phyloP scores from a whole-genome alignment of 495 filamentous ascomycete genomes.

The Aspergillus hancockii region DNA sequence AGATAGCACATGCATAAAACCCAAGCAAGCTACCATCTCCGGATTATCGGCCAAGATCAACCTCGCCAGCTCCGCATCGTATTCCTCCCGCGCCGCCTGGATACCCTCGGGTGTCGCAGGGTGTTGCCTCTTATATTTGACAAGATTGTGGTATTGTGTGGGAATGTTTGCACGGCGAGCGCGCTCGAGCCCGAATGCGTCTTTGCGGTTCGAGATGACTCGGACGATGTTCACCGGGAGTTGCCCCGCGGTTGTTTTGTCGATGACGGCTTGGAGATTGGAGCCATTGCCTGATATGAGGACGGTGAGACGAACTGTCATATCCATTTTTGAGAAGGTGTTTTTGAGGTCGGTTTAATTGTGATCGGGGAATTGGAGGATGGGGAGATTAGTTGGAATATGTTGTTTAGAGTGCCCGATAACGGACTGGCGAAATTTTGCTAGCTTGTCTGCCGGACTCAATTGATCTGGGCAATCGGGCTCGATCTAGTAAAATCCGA shows the following conservation, averaged over 20 bases:
- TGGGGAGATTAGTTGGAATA: neutral
- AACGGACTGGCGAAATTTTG: neutral
- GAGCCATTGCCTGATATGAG: constrained; percentile 80
- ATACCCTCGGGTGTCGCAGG: constrained; percentile 44
- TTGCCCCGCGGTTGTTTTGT: constrained; percentile 56
- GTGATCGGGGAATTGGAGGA: neutral
- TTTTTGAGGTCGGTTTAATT: constrained; percentile 4
- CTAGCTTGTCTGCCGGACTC: neutral
- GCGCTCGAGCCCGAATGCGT: constrained; percentile 75
- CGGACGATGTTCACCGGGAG: constrained; percentile 69
- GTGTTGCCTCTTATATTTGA: constrained; percentile 62
- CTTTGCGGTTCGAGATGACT: constrained; percentile 80
- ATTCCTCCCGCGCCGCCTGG: constrained; percentile 60
- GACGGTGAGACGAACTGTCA: constrained; percentile 53
- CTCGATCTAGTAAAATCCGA: neutral
- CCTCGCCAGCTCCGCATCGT: constrained; percentile 78
- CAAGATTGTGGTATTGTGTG: constrained; percentile 83
- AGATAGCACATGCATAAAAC: constrained; percentile 61
- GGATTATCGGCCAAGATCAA: constrained; percentile 68
- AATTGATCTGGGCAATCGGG: neutral
- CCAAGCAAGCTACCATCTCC: constrained; percentile 65
- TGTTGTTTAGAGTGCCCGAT: neutral
- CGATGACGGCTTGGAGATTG: constrained; percentile 90
- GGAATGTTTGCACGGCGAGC: constrained; percentile 71
- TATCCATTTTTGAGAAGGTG: constrained; percentile 26